phyloP scores from a whole-genome alignment of 495 filamentous ascomycete genomes.

The Podospora pseudoanserina region DNA sequence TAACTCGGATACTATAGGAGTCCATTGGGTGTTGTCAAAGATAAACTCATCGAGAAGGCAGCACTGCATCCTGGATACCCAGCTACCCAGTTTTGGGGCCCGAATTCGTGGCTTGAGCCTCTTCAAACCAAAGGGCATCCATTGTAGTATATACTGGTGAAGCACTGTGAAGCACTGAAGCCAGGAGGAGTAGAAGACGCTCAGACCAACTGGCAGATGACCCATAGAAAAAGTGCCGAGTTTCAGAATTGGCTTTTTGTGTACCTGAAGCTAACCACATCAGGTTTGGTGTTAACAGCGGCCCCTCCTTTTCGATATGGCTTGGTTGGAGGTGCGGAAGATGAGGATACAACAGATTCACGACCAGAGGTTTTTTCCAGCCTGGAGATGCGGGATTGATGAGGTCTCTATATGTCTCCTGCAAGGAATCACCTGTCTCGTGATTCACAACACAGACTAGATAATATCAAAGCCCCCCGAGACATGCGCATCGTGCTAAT shows the following conservation, averaged over 20 bases:
- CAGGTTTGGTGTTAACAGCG: neutral
- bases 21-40: neutral
- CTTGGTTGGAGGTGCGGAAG: neutral
- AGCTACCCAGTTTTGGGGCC: neutral
- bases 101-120: neutral
- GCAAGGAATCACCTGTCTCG: neutral
- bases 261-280: constrained; percentile 4
- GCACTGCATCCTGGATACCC: neutral
- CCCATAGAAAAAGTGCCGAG: neutral
- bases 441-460: neutral
- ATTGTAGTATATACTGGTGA: neutral
- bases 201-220: neutral
- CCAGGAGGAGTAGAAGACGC: neutral
- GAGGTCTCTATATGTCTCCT: neutral
- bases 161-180: too few relatives aligned
- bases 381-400: too few relatives aligned
- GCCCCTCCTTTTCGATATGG: neutral
- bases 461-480: neutral
- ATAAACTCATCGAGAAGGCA: neutral
- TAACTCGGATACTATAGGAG: neutral
- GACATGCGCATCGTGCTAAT: constrained; percentile 1
- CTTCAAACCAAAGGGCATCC: neutral
- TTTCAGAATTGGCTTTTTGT: constrained; percentile 1
- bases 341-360: neutral
- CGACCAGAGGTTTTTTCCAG: neutral